phyloP scores from a whole-genome alignment of 2,329 filamentous ascomycete genomes.

The Colletotrichum sp. region DNA sequence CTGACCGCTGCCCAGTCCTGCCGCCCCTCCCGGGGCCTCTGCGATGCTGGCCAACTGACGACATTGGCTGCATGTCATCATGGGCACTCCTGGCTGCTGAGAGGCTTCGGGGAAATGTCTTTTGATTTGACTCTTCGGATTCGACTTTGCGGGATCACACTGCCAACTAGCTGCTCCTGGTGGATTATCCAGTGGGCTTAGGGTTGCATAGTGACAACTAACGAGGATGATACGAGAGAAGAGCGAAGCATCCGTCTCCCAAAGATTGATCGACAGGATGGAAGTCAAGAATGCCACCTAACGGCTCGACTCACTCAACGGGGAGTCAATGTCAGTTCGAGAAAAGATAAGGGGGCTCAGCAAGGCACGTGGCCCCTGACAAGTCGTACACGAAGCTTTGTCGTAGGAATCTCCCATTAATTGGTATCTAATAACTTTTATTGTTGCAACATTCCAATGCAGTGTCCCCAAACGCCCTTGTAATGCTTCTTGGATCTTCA shows the following conservation, averaged over 20 bases:
- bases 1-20: slow-evolving; percentile 7
- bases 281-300: neutral
- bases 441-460: slow-evolving; percentile 17
- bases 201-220: neutral
- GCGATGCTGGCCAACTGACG: neutral
- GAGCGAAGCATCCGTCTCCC: neutral
- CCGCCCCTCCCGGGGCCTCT: neutral
- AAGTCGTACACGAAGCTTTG: neutral
- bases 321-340: neutral
- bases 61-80: neutral
- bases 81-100: neutral
- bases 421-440: slow-evolving; percentile 20
- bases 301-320: neutral
- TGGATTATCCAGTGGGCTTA: neutral
- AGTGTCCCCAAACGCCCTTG: slow-evolving; percentile 9
- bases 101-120: neutral
- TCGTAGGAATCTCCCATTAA: slow-evolving; percentile 1
- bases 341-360: neutral
- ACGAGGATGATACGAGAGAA: neutral
- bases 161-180: neutral
- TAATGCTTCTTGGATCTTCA: slow-evolving; percentile 2
- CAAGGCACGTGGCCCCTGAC: neutral
- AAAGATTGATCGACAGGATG: neutral
- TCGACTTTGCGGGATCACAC: neutral
- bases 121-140: neutral